Evolutionary conservation across 495 filamentous ascomycete genomes (phyloP).

Genomic region (Amniculicola lignicola): DNA sequence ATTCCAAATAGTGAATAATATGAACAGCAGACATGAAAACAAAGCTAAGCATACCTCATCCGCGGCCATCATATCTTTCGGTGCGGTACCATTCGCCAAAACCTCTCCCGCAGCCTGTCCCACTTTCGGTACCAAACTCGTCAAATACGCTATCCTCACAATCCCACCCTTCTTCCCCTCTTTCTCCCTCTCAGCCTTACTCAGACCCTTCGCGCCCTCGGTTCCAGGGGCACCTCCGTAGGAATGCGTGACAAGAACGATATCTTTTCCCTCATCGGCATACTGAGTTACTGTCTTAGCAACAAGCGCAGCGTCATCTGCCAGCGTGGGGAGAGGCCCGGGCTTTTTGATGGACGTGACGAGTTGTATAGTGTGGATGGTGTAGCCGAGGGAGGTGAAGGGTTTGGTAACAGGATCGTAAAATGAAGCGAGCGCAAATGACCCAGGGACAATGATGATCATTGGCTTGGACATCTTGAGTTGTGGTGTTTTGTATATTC

Average conservation of each 20-base stretch:
- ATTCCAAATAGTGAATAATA: not conserved
- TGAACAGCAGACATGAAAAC: not conserved
- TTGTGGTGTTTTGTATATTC: too few relatives aligned
- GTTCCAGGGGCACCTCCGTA: constrained; percentile 19
- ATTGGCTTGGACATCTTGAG: constrained; percentile 35
- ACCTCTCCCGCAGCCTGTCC: not conserved
- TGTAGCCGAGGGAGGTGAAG: constrained; percentile 34
- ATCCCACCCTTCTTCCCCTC: constrained; percentile 25
- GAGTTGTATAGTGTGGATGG: constrained; percentile 16
- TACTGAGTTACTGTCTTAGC: constrained; percentile 6
- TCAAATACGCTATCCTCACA: constrained; percentile 27
- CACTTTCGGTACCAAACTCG: constrained; percentile 8
- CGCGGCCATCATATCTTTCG: not conserved
- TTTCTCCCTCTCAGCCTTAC: constrained; percentile 11
- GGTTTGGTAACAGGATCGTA: constrained; percentile 37
- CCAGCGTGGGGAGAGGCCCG: constrained; percentile 15
- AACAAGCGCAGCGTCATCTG: constrained; percentile 24
- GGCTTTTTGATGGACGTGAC: constrained; percentile 19
- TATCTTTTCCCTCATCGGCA: constrained; percentile 25
- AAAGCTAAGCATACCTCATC: not conserved
- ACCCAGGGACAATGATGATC: constrained; percentile 45
- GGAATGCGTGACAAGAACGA: constrained; percentile 25
- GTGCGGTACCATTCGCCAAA: not conserved
- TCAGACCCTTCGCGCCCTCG: constrained; percentile 16
- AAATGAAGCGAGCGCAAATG: constrained; percentile 37